These are phyloP conservation scores for Phytophthora macrochlamydospora DNA, from an alignment of 352 stramenopile species.

Conservation along the genomic window DNA sequence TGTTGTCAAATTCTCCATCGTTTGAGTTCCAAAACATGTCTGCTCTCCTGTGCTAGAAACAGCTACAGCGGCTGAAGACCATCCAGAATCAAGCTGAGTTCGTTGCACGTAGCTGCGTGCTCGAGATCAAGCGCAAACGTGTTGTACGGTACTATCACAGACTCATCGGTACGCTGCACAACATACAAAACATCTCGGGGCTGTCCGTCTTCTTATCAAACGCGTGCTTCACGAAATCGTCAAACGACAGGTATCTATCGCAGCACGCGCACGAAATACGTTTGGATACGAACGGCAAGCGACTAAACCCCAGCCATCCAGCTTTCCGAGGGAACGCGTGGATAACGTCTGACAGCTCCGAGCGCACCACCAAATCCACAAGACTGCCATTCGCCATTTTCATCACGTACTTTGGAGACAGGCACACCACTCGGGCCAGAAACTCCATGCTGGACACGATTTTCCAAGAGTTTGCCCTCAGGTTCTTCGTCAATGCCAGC, in stretches of 20 bases:
- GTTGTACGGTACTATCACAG: slow-evolving; percentile 22
- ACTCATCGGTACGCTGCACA: slow-evolving; percentile 26
- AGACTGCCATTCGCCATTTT: slow-evolving; percentile 35
- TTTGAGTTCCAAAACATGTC: too few species aligned
- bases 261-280: slow-evolving; percentile 29
- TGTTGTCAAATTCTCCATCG: too few species aligned
- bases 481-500: slow-evolving; percentile 31
- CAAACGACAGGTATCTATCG: slow-evolving; percentile 15
- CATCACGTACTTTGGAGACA: slow-evolving; percentile 40
- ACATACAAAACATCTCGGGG: slow-evolving; percentile 32
- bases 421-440: slow-evolving; percentile 31
- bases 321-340: slow-evolving; percentile 36
- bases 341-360: slow-evolving; percentile 9
- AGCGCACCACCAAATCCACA: slow-evolving; percentile 24
- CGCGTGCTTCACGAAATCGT: slow-evolving; percentile 27
- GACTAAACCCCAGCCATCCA: slow-evolving; percentile 33
- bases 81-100: slow-evolving; percentile 7
- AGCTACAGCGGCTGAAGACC: background rate
- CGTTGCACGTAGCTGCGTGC: background rate
- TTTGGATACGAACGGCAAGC: background rate
- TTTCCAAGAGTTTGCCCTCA: slow-evolving; percentile 15
- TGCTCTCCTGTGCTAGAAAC: background rate
- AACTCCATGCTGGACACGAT: slow-evolving; percentile 15
- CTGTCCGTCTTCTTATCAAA: slow-evolving; percentile 13
- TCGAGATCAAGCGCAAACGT: slow-evolving; percentile 23